Base-by-base conservation (phyloP, 1,284 basidiomycete genomes). In the Mycena citricolor region DNA sequence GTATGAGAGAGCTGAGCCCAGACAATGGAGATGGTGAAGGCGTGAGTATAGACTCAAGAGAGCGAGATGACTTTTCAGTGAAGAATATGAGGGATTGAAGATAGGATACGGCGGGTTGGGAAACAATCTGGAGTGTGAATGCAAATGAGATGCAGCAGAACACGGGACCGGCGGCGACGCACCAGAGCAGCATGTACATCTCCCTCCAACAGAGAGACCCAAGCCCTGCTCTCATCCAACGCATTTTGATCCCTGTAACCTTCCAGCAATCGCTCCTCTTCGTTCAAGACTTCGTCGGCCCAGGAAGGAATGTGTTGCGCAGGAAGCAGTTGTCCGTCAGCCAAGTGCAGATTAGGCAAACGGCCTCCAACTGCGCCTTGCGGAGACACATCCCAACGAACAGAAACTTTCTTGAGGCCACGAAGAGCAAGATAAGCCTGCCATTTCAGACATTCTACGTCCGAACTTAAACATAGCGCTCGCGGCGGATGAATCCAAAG, bases 391-490 rank as follows among this genome's bases (percentile, higher is more conserved):
- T 89, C 82, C 65, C 77, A 85, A 37, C 83, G 75, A 11, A 88
- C 64, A 20, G 63, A 63, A 36, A 87, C 63, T 54, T 64, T 56
- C 14, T 54, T 61, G 42, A 85, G 59, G 4, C 77, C 78, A 40
- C 83, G 77, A 13, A 90, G 73, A 2, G 86, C 84, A 46, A 90
- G 71, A 61, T 86, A 88, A 0, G 86, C 83, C 61, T 90, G 87
- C 86, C 86, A 90, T 65, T 87, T 89, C 56, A 90, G 73, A 62
- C 86, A 89, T 56, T 89, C 86, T 51, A 88, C 81, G 63, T 90
- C 87, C 41, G 71, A 63, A 61, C 84, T 87, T 51, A 90, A 73
- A 33, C 62, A 62, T 10, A 47, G 32, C 16, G 44, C 56, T 11
- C 56, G 60, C 4, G 82, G 80, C 8, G 77, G 73, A 14, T 70